phyloP scores from a whole-genome alignment of 306 rosid species.

The Begonia loranthoides region DNA sequence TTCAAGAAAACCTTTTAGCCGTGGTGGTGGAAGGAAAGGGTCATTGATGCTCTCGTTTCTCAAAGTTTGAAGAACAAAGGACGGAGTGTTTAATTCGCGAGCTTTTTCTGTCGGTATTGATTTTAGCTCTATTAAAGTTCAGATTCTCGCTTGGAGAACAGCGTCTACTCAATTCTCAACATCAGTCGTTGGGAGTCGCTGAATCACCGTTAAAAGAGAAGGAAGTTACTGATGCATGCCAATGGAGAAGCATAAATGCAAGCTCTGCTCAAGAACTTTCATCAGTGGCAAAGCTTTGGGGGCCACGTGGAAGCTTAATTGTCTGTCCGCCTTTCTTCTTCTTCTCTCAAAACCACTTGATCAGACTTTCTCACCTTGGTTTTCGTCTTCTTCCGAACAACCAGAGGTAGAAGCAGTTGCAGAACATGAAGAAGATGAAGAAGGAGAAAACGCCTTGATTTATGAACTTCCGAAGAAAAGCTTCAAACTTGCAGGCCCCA shows the following conservation, averaged over 20 bases:
- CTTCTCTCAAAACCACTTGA: conserved; percentile 28
- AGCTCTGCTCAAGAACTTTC: conserved; percentile 51
- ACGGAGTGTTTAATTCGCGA: no score
- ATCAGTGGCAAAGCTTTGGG: conserved; percentile 63
- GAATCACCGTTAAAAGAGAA: conserved; percentile 14
- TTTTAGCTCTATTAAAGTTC: conserved; percentile 4
- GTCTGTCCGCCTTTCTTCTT: conserved; percentile 39
- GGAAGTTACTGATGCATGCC: not conserved
- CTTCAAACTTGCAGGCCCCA: conserved; percentile 40
- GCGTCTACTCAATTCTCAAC: conserved; percentile 57
- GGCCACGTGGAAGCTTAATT: conserved; percentile 89
- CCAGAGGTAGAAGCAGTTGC: not conserved
- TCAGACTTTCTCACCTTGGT: not conserved
- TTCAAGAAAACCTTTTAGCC: no score
- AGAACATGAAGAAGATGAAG: conserved; percentile 17
- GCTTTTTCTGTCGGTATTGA: not conserved
- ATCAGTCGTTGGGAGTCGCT: conserved; percentile 67
- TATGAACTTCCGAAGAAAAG: conserved; percentile 56
- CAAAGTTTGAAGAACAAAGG: not conserved
- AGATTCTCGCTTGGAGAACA: conserved; percentile 44
- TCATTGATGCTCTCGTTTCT: not conserved
- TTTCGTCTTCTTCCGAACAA: conserved; percentile 14
- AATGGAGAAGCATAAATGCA: conserved; percentile 84
- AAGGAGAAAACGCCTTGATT: conserved; percentile 17
- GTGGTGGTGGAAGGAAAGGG: not conserved